A percentile compares a stretch with the other conserved stretches of the same genome.
phyloP scores from a whole-genome alignment of 1,139 yeast genomes.

The Candida glucosophila region DNA sequence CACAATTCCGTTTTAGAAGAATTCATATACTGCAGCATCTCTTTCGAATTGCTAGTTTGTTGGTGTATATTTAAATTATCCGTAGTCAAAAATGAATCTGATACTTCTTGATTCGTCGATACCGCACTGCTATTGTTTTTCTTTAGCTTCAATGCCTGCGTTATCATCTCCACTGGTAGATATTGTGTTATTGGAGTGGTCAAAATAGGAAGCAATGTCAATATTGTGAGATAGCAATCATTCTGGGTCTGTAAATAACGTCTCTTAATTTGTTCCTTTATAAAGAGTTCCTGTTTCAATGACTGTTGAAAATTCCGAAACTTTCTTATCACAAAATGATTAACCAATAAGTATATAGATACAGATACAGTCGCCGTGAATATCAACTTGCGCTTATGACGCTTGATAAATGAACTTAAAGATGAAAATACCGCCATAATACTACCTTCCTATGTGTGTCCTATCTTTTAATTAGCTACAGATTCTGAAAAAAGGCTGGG shows the following conservation, averaged over 20 bases:
- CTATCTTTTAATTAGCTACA: background rate
- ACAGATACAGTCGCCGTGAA: conserved; percentile 50
- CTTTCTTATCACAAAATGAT: conserved; percentile 52
- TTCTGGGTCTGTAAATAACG: conserved; percentile 87
- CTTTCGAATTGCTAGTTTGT: conserved; percentile 16
- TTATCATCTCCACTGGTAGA: conserved; percentile 66
- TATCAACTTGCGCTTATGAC: conserved; percentile 55
- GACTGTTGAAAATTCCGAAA: conserved; percentile 60
- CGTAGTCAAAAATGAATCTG: conserved; percentile 27
- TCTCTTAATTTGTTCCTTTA: conserved; percentile 67
- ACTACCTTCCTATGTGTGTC: conserved; percentile 1
- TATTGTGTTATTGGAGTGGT: conserved; percentile 54
- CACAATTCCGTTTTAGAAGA: conserved; percentile 73
- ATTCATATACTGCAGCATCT: conserved; percentile 21
- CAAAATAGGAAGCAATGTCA: conserved; percentile 76
- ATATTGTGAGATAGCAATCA: conserved; percentile 78
- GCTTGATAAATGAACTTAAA: conserved; percentile 46
- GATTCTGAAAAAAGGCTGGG: too few species aligned
- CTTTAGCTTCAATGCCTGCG: conserved; percentile 61
- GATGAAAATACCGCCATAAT: conserved; percentile 44
- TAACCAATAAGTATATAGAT: conserved; percentile 50
- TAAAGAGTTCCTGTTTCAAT: conserved; percentile 64
- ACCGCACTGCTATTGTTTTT: conserved; percentile 18
- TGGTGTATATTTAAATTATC: conserved; percentile 32
- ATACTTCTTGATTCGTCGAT: conserved; percentile 10